Percentiles rank a stretch among this genome's conserved stretches.
Conservation (phyloP, 2,329 filamentous ascomycete species). For the Aspergillus sp. region DNA sequence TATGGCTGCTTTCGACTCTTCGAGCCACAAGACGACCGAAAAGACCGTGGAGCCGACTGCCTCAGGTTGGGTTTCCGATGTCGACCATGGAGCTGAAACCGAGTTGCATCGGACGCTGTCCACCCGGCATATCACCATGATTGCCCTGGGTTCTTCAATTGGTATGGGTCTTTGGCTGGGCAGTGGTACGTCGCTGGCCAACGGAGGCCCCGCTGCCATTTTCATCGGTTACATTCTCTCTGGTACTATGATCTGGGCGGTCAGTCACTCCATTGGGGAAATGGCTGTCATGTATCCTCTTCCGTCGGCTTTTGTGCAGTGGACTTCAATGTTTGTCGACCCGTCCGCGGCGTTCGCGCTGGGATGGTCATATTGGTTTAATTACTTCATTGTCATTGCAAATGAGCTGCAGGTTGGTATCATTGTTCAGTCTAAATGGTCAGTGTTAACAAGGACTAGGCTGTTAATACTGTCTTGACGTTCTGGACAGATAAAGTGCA, state of each 20-base stretch:
- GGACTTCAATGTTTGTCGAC: slow-evolving; percentile 48
- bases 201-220: slow-evolving; percentile 46
- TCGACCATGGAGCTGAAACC: slow-evolving; percentile 26
- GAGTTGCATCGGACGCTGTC: slow-evolving; percentile 41
- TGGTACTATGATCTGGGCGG: slow-evolving; percentile 43
- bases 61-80: neutral
- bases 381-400: slow-evolving; percentile 46
- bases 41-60: neutral
- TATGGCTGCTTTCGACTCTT: neutral
- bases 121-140: slow-evolving; percentile 43
- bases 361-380: slow-evolving; percentile 51
- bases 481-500: slow-evolving; percentile 49
- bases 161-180: slow-evolving; percentile 52
- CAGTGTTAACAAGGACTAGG: slow-evolving; percentile 2
- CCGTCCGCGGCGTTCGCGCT: slow-evolving; percentile 46
- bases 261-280: slow-evolving; percentile 49
- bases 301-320: slow-evolving; percentile 49
- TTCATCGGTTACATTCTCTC: slow-evolving; percentile 47
- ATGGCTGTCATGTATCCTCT: slow-evolving; percentile 50
- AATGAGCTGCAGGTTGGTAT: slow-evolving; percentile 39
- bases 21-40: neutral
- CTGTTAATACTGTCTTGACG: slow-evolving; percentile 42
- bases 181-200: slow-evolving; percentile 41
- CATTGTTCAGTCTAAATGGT: no score
- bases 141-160: slow-evolving; percentile 43